phyloP scores from a whole-genome alignment of 177 flowering plant genomes.

The Vitis hybrid region DNA sequence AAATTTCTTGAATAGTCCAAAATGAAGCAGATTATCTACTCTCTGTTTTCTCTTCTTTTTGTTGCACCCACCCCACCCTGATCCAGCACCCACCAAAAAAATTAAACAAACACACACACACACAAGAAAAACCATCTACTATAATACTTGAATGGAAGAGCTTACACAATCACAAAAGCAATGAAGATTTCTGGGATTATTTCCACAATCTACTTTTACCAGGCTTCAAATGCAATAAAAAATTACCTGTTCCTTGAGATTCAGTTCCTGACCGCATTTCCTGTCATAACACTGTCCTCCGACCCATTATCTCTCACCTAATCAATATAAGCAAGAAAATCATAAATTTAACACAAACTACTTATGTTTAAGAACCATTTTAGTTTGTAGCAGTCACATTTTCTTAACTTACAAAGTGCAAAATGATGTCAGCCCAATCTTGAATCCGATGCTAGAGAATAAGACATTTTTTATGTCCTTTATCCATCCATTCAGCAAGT shows the following conservation, averaged over 20 bases:
- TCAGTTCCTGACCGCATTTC: conserved; percentile 87
- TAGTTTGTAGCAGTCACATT: not conserved
- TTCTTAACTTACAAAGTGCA: conserved; percentile 65
- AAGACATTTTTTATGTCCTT: conserved; percentile 85
- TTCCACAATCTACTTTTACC: not conserved
- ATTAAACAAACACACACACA: too few relatives aligned
- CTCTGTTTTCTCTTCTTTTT: too few relatives aligned
- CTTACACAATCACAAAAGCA: not conserved
- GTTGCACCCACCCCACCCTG: too few relatives aligned
- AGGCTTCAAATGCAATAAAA: not conserved
- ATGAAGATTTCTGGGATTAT: not conserved
- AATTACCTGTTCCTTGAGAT: conserved; percentile 90
- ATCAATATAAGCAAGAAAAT: conserved; percentile 11
- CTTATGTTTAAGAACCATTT: too few relatives aligned
- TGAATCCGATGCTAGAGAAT: conserved; percentile 94
- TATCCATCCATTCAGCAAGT: conserved; percentile 97
- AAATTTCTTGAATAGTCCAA: too few relatives aligned
- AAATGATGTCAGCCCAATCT: conserved; percentile 90
- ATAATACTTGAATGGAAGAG: not conserved
- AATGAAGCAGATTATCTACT: too few relatives aligned
- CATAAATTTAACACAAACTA: not conserved
- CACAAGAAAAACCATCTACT: too few relatives aligned
- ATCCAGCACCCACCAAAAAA: too few relatives aligned
- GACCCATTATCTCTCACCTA: conserved; percentile 89
- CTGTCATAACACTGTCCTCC: conserved; percentile 86